Base-by-base conservation (phyloP, 192 early-diverging fungal species). In the Coemansia sp. region DNA sequence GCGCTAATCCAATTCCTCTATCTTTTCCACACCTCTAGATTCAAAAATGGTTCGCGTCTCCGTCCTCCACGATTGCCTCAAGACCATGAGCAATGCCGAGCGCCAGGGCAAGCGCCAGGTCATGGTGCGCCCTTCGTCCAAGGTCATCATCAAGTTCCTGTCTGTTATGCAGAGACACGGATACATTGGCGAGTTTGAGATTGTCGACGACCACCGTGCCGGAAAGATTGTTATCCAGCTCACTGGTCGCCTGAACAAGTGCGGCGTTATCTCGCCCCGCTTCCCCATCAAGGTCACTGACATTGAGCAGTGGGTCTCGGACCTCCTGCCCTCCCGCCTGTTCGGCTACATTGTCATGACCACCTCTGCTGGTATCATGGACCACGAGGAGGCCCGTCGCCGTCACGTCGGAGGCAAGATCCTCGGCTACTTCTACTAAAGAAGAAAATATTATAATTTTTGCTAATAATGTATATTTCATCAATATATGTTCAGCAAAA, bases 171-270 rank as follows among this genome's bases (percentile, higher is more conserved):
- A 97, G 88, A 92, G 94, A 87, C 94, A 97, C 83, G 95, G 95
- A 66, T 99, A 99, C 89, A 97, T 99, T 86, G 96, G 96, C 74
- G 97, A 97, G 86, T 97, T 99, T 70, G 97, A 99, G 85, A 93
- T 94, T 83, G 90, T 99, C 69, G 95, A 99, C 84, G 96, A 99
- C 84, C 95, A 96, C 86, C 94, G 95, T 70, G 90, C 92, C 69
- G 95, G 94, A 82, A 97, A 97, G 92, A 95, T 99, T 69, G 93
- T 99, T 46, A 89, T 99, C 73, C 97, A 99, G 86, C 92, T 99
- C 65, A 95, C 92, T 73, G 96, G 97, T 71, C 96, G 97, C 74
- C 84, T 99, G 72, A 99, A 99, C 94, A 99, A 99, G 90, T 97
- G 94, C 87, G 95, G 96, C 86, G 97, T 97, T 82, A 97, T 97